These are phyloP conservation scores for Myxozyma lipomycoides DNA, from an alignment of 805 yeast species.

Conservation along the genomic window DNA sequence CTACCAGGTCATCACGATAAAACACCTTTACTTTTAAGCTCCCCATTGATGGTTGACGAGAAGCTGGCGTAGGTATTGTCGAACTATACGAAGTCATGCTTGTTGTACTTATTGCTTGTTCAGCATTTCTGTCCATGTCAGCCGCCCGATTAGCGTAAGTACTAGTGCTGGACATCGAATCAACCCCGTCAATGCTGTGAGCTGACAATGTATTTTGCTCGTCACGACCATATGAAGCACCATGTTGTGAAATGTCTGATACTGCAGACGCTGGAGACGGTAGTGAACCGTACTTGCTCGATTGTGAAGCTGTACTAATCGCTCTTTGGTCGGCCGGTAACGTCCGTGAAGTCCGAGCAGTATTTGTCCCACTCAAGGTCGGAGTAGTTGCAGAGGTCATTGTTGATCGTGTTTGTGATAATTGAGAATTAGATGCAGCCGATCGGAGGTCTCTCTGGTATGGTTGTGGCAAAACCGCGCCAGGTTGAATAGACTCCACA, in stretches of 20 bases:
- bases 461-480: conserved; percentile 37
- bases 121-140: conserved; percentile 14
- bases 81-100: neutral
- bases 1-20: conserved; percentile 39
- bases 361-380: neutral
- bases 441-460: conserved; percentile 1
- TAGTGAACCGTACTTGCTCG: neutral
- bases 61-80: neutral
- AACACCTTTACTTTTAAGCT: conserved; percentile 40
- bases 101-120: conserved; percentile 7
- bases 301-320: neutral
- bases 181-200: neutral
- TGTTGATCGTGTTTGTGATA: neutral
- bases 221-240: neutral
- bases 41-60: conserved; percentile 1
- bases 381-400: neutral
- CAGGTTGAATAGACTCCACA: conserved; percentile 43
- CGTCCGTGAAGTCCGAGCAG: neutral
- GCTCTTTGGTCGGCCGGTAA: neutral
- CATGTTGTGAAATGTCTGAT: neutral
- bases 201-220: neutral
- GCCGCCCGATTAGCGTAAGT: neutral
- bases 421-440: neutral
- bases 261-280: neutral
- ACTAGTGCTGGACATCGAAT: conserved; percentile 6